Evolutionary conservation across 352 stramenopile genomes (phyloP).

Genomic region (Globisporangium yorkense): DNA sequence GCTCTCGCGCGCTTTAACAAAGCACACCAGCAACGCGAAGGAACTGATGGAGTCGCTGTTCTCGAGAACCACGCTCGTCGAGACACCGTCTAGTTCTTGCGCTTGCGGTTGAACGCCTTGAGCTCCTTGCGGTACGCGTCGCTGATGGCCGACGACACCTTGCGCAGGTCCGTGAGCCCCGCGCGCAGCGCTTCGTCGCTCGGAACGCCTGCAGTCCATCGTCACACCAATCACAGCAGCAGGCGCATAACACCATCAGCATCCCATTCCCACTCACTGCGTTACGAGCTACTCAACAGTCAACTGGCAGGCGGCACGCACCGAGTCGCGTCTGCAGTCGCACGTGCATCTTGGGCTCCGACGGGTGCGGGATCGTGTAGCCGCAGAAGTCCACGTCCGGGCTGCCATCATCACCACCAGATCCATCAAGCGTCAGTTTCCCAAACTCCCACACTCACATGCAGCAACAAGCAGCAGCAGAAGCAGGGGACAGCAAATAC

Average conservation of each 20-base stretch:
- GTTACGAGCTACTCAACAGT: too few relatives aligned
- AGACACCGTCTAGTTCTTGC: conserved; percentile 47
- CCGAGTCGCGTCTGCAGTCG: conserved; percentile 85
- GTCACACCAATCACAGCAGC: not conserved
- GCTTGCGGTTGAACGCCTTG: conserved; percentile 79
- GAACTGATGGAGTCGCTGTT: conserved; percentile 1
- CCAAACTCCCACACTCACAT: not conserved
- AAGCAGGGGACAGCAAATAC: conserved; percentile 10
- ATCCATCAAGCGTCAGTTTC: not conserved
- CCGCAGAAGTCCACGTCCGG: conserved; percentile 91
- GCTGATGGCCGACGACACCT: conserved; percentile 61
- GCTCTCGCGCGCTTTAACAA: not conserved
- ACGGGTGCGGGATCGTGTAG: conserved; percentile 95
- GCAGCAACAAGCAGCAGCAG: not conserved
- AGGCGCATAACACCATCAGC: not conserved
- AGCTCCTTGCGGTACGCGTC: conserved; percentile 81
- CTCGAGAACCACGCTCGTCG: not conserved
- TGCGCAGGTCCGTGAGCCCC: conserved; percentile 65
- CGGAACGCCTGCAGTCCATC: conserved; percentile 27
- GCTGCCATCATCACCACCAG: conserved; percentile 21
- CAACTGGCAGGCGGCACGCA: conserved; percentile 9
- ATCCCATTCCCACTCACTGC: too few relatives aligned
- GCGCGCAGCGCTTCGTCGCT: conserved; percentile 58
- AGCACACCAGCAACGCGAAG: not conserved
- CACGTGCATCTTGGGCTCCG: conserved; percentile 93